phyloP scores from a whole-genome alignment of 768 basidiomycete species.

The Dacryopinax spathularia region DNA sequence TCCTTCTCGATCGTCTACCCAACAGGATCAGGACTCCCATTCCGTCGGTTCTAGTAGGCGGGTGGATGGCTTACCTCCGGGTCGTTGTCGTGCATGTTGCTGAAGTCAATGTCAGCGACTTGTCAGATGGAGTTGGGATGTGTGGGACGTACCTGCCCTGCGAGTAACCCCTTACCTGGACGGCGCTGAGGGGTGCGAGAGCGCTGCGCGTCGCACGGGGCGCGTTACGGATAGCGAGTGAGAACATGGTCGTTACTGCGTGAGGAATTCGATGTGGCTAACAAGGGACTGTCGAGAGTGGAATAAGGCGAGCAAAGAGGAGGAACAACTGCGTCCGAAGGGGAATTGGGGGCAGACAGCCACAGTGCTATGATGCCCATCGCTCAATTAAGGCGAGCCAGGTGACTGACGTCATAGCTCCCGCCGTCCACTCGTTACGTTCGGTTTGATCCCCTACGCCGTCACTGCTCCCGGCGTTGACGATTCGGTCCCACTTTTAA shows the following conservation, averaged over 20 bases:
- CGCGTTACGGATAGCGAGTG: neutral
- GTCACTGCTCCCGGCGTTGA: too few relatives aligned
- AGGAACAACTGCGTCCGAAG: too few relatives aligned
- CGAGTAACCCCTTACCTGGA: neutral
- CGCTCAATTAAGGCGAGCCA: neutral
- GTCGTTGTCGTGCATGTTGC: slow-evolving; percentile 1
- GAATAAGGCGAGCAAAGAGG: neutral
- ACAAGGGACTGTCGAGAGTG: neutral
- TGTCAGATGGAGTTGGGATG: neutral
- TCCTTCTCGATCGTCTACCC: neutral
- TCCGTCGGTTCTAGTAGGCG: neutral
- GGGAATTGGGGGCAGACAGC: neutral
- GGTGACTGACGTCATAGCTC: slow-evolving; percentile 3
- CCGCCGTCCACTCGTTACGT: too few relatives aligned
- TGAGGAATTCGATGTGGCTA: neutral
- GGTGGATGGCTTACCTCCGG: neutral
- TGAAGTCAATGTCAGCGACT: neutral
- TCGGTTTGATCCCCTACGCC: neutral
- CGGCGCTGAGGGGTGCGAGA: neutral
- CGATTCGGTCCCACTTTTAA: neutral
- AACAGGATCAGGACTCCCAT: neutral
- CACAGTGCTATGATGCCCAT: neutral
- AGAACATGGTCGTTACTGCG: neutral
- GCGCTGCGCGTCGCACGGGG: neutral
- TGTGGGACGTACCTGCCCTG: neutral